These are phyloP conservation scores for Globisporangium sylvaticum DNA, from an alignment of 352 stramenopile species.

Conservation along the genomic window DNA sequence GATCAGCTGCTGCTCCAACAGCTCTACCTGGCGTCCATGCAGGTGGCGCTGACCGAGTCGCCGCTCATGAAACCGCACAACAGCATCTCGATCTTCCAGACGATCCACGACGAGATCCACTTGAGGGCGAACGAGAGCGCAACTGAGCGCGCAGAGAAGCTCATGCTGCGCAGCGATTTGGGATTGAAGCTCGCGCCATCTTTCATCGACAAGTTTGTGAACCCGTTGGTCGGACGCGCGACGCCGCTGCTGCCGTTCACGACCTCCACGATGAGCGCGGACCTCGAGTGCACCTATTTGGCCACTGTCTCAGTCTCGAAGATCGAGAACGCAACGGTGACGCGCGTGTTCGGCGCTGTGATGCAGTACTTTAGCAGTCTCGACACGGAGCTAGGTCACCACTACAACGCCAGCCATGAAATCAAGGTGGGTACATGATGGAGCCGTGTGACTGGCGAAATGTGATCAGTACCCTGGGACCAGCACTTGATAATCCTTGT, in stretches of 20 bases:
- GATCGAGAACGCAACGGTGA: too few species aligned
- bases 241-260: constrained; percentile 32
- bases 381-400: too few species aligned
- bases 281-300: constrained; percentile 38
- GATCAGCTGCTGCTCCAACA: constrained; percentile 56
- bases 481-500: too few species aligned
- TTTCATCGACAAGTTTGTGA: constrained; percentile 32
- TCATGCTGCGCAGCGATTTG: constrained; percentile 33
- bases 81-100: constrained; percentile 44
- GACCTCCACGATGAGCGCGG: constrained; percentile 47
- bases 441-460: too few species aligned
- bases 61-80: constrained; percentile 32
- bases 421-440: too few species aligned
- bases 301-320: constrained; percentile 38
- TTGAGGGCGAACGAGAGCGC: not conserved
- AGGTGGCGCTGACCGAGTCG: constrained; percentile 37
- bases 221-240: constrained; percentile 20
- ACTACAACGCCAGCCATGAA: too few species aligned
- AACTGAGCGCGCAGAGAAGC: constrained; percentile 22
- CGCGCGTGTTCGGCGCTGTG: too few species aligned
- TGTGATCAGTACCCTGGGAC: too few species aligned
- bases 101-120: constrained; percentile 30
- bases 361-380: too few species aligned
- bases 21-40: constrained; percentile 51
- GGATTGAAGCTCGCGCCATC: constrained; percentile 28